A percentile compares a stretch with the other conserved stretches of the same genome.
Evolutionary conservation across 140 eudicot species (phyloP).

Genomic region (Cichorium intybus): DNA sequence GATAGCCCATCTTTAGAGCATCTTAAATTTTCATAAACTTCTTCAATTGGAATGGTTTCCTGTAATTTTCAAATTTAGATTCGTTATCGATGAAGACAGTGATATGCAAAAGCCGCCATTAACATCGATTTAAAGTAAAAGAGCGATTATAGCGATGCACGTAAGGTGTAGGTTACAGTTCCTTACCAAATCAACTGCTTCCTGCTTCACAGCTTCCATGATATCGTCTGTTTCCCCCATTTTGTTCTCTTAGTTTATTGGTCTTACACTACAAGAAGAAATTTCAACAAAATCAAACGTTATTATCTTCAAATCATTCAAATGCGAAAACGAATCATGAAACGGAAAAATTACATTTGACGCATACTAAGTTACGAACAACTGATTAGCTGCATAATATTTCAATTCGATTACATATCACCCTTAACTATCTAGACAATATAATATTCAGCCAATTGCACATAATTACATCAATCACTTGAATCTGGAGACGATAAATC

Average conservation of each 20-base stretch:
- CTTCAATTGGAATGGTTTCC: constrained; percentile 55
- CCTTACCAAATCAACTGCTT: constrained; percentile 74
- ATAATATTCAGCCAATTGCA: no score
- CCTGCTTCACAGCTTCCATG: constrained; percentile 69
- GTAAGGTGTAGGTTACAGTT: constrained; percentile 16
- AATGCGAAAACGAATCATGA: no score
- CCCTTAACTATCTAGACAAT: no score
- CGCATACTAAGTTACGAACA: no score
- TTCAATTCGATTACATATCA: no score
- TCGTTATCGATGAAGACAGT: no score
- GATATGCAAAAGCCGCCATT: constrained; percentile 7
- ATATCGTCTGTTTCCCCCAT: constrained; percentile 65
- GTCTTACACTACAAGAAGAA: constrained; percentile 1
- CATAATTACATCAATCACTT: no score
- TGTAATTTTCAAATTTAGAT: constrained; percentile 13
- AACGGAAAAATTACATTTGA: no score
- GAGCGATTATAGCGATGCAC: no score
- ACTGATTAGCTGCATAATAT: no score
- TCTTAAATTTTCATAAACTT: constrained; percentile 50
- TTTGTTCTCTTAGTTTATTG: constrained; percentile 14
- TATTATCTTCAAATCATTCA: neutral
- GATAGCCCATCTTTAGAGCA: constrained; percentile 52
- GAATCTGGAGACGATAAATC: no score
- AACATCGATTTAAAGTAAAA: no score
- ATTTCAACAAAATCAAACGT: neutral